Evolutionary conservation across 805 yeast genomes (phyloP), one percentile per base, ranked within the genome.

Genomic region (Candida schatavii): DNA sequence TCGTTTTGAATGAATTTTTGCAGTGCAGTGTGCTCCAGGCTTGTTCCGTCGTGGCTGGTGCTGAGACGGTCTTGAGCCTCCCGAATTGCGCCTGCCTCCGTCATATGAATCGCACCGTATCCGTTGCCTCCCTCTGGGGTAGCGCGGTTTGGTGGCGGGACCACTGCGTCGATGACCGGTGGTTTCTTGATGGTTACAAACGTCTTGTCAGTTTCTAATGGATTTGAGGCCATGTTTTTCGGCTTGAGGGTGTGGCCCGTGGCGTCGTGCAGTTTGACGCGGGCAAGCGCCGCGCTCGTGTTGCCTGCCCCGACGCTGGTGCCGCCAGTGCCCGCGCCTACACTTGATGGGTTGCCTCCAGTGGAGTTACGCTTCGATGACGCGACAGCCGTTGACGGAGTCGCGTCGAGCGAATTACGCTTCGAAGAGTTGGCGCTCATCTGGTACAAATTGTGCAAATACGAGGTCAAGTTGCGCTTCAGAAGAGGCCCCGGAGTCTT

Each of bases 401-500:
- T 45, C 11, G 23, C 36, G 19, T 42, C 52, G 5, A 69, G 17
- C 0, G 79, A 74, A 37, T 61, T 66, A 46, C 77, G 57, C 47
- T 68, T 75, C 3, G 76, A 64, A 18, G 46, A 53, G 40, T 45
- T 48, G 22, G 64, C 57, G 18, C 63, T 55, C 5, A 48, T 47
- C 33, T 68, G 69, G 51, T 83, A 83, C 36, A 84, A 60, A 30
- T 77, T 72, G 59, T 83, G 89, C 54, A 84, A 68, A 55, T 83
- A 84, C 9, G 82, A 74, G 2, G 88, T 78, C 51, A 84, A 74
- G 54, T 83, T 83, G 52, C 86, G 67, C 56, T 81, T 83, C 11
- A 85, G 72, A 44, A 84, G 68, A 1, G 91, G 91, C 9, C 90
- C 90, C 1, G 91, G 91, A 45, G 77, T 78, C 30, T 73, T 72